Conservation (phyloP, 2,329 filamentous ascomycete species). For the Xylaria sp. region DNA sequence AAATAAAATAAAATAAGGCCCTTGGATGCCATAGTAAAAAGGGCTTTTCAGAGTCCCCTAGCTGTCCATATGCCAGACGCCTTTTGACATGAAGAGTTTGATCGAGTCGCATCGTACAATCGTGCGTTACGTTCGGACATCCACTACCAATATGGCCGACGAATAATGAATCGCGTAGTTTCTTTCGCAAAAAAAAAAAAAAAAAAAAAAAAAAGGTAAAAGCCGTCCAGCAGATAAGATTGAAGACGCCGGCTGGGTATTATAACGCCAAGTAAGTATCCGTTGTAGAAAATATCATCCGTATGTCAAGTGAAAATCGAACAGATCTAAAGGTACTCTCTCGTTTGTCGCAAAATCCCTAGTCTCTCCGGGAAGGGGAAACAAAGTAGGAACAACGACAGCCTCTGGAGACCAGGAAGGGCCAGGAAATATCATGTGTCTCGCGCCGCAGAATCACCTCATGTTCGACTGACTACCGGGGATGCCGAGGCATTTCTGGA, state of each 20-base stretch:
- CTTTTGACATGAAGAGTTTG: constrained; percentile 34
- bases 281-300: constrained; percentile 33
- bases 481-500: constrained; percentile 43
- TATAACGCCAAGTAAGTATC: constrained; percentile 35
- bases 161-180: constrained; percentile 22
- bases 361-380: too few species aligned
- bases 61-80: constrained; percentile 37
- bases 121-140: constrained; percentile 28
- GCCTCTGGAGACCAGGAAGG: constrained; percentile 9
- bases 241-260: constrained; percentile 39
- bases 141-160: constrained; percentile 15
- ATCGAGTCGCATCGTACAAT: constrained; percentile 38
- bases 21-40: constrained; percentile 40
- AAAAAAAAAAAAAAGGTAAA: constrained; percentile 12
- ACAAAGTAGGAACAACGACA: constrained; percentile 5
- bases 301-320: constrained; percentile 21
- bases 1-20: constrained; percentile 15
- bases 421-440: constrained; percentile 1
- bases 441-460: constrained; percentile 5
- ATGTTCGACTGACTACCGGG: constrained; percentile 46
- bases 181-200: constrained; percentile 19
- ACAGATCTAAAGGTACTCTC: constrained; percentile 16
- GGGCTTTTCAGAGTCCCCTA: constrained; percentile 29
- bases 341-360: constrained; percentile 8
- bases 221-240: constrained; percentile 35